Evolutionary conservation across 208 protist genomes (phyloP).

Genomic region (Phytomonas sp.): DNA sequence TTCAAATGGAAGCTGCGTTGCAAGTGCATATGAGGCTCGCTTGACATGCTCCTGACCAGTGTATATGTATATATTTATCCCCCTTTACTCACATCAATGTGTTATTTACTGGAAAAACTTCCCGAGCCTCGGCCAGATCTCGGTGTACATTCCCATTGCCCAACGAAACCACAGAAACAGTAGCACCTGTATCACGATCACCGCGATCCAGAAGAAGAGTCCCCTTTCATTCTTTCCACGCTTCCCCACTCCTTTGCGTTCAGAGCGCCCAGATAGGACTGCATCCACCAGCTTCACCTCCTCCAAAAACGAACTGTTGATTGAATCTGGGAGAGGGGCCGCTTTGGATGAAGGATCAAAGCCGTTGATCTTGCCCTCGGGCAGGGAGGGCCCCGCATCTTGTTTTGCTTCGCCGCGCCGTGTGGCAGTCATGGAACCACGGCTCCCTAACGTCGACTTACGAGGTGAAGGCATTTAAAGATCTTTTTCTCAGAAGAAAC

Average conservation of each 20-base stretch:
- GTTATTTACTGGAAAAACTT: background rate
- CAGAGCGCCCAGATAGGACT: slow-evolving; percentile 29
- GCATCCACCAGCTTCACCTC: slow-evolving; percentile 45
- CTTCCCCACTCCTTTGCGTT: slow-evolving; percentile 10
- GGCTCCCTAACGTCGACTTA: slow-evolving; percentile 11
- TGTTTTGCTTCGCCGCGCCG: slow-evolving; percentile 6
- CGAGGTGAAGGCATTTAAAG: slow-evolving; percentile 8
- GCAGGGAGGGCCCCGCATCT: slow-evolving; percentile 7
- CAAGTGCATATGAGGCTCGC: background rate
- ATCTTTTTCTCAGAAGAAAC: slow-evolving; percentile 8
- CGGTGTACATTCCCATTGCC: slow-evolving; percentile 43
- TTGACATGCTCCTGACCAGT: background rate
- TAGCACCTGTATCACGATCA: slow-evolving; percentile 52
- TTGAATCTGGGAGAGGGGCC: background rate
- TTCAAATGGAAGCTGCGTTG: background rate
- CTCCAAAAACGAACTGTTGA: slow-evolving; percentile 10
- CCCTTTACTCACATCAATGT: slow-evolving; percentile 9
- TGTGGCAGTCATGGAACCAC: slow-evolving; percentile 12
- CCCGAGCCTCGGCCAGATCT: background rate
- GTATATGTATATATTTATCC: background rate
- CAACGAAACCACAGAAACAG: slow-evolving; percentile 55
- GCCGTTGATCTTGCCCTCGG: background rate
- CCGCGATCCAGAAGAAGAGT: slow-evolving; percentile 42
- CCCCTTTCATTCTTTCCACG: slow-evolving; percentile 8
- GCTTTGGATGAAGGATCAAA: slow-evolving; percentile 7